Evolutionary conservation across 768 basidiomycete species (phyloP).

Genomic region (Termitomyces sp.): DNA sequence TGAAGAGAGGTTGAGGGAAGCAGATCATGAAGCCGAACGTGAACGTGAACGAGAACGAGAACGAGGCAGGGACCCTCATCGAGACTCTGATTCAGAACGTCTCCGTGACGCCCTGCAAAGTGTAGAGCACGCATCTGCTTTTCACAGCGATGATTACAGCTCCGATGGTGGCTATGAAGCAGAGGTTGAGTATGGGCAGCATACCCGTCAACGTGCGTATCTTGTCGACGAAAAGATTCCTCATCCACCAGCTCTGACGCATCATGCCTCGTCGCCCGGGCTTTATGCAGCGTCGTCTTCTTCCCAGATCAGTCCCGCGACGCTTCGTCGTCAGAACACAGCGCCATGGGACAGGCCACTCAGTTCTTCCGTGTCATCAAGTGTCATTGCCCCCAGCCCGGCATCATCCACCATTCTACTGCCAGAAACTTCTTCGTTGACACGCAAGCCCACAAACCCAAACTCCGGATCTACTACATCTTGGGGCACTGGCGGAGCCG

Average conservation of each 20-base stretch:
- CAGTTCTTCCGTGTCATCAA: slow-evolving; percentile 55
- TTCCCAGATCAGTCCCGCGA: slow-evolving; percentile 64
- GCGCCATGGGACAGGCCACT: slow-evolving; percentile 67
- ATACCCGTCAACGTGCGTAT: slow-evolving; percentile 78
- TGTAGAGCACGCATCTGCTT: slow-evolving; percentile 52
- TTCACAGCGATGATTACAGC: slow-evolving; percentile 68
- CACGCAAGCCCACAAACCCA: slow-evolving; percentile 59
- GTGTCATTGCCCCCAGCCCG: slow-evolving; percentile 56
- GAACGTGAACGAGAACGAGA: slow-evolving; percentile 20
- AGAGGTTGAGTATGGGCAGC: slow-evolving; percentile 64
- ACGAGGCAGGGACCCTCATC: slow-evolving; percentile 45
- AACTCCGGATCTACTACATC: slow-evolving; percentile 42
- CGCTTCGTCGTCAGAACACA: slow-evolving; percentile 63
- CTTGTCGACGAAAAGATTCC: slow-evolving; percentile 38
- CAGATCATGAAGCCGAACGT: slow-evolving; percentile 68
- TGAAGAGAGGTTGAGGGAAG: slow-evolving; percentile 83
- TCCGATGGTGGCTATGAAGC: slow-evolving; percentile 85
- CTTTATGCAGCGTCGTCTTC: slow-evolving; percentile 66
- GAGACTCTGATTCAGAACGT: slow-evolving; percentile 57
- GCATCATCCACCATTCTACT: slow-evolving; percentile 58
- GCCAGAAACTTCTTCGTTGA: slow-evolving; percentile 61
- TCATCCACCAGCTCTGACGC: slow-evolving; percentile 44
- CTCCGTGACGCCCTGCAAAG: slow-evolving; percentile 65
- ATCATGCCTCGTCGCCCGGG: slow-evolving; percentile 53
- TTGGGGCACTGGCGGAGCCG: slow-evolving; percentile 53